phyloP scores from a whole-genome alignment of 129 eudicot species.

The Arctium lappa region DNA sequence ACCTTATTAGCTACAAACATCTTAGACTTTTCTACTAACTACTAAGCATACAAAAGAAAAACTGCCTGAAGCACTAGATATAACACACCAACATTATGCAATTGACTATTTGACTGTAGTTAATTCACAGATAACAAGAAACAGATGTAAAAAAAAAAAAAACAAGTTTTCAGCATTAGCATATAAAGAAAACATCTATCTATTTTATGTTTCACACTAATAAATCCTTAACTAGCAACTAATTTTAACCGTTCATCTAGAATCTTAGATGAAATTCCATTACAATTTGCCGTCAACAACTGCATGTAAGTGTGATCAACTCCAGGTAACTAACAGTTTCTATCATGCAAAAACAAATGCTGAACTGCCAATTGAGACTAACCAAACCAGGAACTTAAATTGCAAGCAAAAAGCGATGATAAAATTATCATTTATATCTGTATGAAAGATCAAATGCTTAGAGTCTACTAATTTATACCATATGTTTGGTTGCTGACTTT shows the following conservation, averaged over 20 bases:
- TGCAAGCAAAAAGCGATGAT: not conserved
- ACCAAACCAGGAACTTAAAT: not conserved
- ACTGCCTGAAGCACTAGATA: not conserved
- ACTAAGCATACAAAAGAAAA: not conserved
- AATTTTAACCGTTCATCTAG: not conserved
- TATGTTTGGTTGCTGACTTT: not conserved
- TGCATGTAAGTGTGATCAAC: not conserved
- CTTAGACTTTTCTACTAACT: not conserved
- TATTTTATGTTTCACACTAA: not conserved
- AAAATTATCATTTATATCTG: not conserved
- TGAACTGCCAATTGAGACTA: not conserved
- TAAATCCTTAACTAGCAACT: not conserved
- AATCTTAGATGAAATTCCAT: not conserved
- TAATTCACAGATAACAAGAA: not conserved
- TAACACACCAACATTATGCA: not conserved
- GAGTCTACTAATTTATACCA: not conserved
- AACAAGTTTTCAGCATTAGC: not conserved
- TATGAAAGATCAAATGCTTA: conserved; percentile 11
- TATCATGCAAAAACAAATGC: conserved; percentile 6
- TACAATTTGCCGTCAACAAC: not conserved
- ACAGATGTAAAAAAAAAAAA: not conserved
- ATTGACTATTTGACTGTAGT: not conserved
- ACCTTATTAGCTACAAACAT: conserved; percentile 4
- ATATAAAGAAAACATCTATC: not conserved
- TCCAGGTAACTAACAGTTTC: not conserved